Evolutionary conservation across 73 alveolate species (phyloP).

Genomic region (Halteria grandinella): DNA sequence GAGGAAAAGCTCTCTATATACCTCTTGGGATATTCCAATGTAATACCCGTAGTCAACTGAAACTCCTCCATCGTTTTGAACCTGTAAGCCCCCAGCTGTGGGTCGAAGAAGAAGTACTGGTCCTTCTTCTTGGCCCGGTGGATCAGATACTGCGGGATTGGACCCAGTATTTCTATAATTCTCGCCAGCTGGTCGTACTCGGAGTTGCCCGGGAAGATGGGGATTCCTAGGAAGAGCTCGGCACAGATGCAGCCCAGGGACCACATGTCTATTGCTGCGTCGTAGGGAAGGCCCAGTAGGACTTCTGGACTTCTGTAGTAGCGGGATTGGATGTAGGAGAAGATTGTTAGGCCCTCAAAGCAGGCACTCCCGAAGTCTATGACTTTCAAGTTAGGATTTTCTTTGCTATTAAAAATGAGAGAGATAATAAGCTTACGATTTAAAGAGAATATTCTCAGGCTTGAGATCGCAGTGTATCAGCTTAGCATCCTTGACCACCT

Average conservation of each 20-base stretch:
- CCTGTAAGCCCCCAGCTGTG: slow-evolving; percentile 4
- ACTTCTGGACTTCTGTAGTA: slow-evolving; percentile 90
- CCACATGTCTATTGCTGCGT: slow-evolving; percentile 89
- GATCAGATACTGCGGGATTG: slow-evolving; percentile 34
- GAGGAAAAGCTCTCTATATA: not conserved
- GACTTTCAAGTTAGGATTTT: slow-evolving; percentile 52
- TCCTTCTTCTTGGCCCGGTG: slow-evolving; percentile 18
- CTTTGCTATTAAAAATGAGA: slow-evolving; percentile 9
- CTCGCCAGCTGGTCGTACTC: slow-evolving; percentile 74
- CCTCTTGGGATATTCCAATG: not conserved
- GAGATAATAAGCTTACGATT: not conserved
- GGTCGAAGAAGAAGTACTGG: slow-evolving; percentile 36
- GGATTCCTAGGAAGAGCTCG: slow-evolving; percentile 76
- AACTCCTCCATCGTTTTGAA: slow-evolving; percentile 39
- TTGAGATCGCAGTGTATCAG: slow-evolving; percentile 72
- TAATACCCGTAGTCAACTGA: slow-evolving; percentile 1
- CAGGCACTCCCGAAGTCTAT: slow-evolving; percentile 84
- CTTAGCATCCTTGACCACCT: slow-evolving; percentile 49
- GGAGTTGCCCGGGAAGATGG: slow-evolving; percentile 81
- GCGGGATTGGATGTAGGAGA: slow-evolving; percentile 76
- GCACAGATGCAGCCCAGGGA: slow-evolving; percentile 86
- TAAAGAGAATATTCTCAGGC: slow-evolving; percentile 72
- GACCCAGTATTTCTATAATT: slow-evolving; percentile 56
- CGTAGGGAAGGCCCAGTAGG: slow-evolving; percentile 84
- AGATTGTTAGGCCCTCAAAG: slow-evolving; percentile 61